Evolutionary conservation across 441 rosid genomes (phyloP).

Genomic region (Euphorbia celastroides): DNA sequence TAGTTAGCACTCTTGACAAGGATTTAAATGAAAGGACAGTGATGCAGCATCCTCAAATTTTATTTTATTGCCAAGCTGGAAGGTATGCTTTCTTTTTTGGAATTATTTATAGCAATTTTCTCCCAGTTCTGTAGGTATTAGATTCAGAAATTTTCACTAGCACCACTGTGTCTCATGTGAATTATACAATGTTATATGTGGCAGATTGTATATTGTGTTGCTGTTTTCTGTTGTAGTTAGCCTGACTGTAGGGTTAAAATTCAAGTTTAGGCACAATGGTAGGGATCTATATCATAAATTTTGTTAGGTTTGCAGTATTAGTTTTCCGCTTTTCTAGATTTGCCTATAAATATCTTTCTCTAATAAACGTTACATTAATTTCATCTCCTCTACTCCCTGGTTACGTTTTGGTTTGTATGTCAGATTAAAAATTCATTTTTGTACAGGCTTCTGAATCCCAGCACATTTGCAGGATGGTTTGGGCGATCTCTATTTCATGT

Average conservation of each 20-base stretch:
- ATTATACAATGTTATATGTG: too few relatives aligned
- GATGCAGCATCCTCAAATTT: slow-evolving; percentile 98
- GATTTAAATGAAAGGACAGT: slow-evolving; percentile 91
- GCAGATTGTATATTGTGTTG: too few relatives aligned
- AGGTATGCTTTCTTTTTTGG: slow-evolving; percentile 52
- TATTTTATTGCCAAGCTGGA: slow-evolving; percentile 99
- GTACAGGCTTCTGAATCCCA: slow-evolving; percentile 96
- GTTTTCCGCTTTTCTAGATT: neutral
- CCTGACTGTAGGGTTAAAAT: too few relatives aligned
- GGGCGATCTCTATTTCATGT: slow-evolving; percentile 98
- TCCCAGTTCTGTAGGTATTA: neutral
- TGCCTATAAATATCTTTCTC: neutral
- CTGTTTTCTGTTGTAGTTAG: slow-evolving; percentile 1
- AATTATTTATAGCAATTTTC: slow-evolving; percentile 4
- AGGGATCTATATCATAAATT: too few relatives aligned
- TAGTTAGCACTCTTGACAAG: slow-evolving; percentile 92
- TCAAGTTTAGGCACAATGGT: too few relatives aligned
- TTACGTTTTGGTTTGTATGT: slow-evolving; percentile 1
- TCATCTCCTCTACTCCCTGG: neutral
- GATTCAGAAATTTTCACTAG: too few relatives aligned
- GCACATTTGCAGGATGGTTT: slow-evolving; percentile 99
- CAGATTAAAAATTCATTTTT: slow-evolving; percentile 21
- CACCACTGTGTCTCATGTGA: too few relatives aligned
- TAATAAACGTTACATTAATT: neutral
- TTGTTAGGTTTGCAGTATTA: too few relatives aligned